Conservation (phyloP, 352 stramenopile genomes). For the Phytopythium oedochilum region DNA sequence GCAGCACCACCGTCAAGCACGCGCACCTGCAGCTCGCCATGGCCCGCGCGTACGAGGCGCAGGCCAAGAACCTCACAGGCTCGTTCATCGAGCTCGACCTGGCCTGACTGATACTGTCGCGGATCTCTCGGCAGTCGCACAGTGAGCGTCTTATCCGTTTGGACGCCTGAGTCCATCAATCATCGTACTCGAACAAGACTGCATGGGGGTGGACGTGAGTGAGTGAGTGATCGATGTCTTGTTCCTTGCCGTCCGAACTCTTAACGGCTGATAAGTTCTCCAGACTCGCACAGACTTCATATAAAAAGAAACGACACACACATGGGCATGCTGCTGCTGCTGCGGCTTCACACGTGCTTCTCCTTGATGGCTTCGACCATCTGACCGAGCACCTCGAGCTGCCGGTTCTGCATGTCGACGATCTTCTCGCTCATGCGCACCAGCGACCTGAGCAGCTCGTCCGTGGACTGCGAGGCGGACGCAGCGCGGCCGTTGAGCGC, state of each 20-base stretch:
- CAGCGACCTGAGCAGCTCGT: conserved; percentile 4
- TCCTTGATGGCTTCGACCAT: conserved; percentile 2
- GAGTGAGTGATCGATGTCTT: too few species aligned
- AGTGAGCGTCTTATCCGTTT: not conserved
- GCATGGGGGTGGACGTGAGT: too few species aligned
- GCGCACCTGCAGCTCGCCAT: conserved; percentile 74
- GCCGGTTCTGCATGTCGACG: conserved; percentile 6
- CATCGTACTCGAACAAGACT: not conserved
- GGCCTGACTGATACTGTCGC: conserved; percentile 22
- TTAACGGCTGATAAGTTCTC: too few species aligned
- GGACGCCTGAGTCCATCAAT: too few species aligned
- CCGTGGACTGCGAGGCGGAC: not conserved
- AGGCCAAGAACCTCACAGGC: conserved; percentile 50
- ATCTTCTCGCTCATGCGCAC: conserved; percentile 5
- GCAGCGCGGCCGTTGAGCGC: not conserved
- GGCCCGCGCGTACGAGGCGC: conserved; percentile 56
- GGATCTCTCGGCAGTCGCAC: too few species aligned
- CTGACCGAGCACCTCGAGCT: conserved; percentile 4
- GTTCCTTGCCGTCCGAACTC: too few species aligned
- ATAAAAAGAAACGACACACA: not conserved
- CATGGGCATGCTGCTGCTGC: not conserved
- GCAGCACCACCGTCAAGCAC: conserved; percentile 54
- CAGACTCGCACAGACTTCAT: too few species aligned
- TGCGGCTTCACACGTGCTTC: conserved; percentile 5
- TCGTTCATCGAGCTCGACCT: conserved; percentile 50